A percentile compares a stretch with the other conserved stretches of the same genome.
Evolutionary conservation across 176 grass and related monocot genomes (phyloP).

Genomic region (Zea mays): DNA sequence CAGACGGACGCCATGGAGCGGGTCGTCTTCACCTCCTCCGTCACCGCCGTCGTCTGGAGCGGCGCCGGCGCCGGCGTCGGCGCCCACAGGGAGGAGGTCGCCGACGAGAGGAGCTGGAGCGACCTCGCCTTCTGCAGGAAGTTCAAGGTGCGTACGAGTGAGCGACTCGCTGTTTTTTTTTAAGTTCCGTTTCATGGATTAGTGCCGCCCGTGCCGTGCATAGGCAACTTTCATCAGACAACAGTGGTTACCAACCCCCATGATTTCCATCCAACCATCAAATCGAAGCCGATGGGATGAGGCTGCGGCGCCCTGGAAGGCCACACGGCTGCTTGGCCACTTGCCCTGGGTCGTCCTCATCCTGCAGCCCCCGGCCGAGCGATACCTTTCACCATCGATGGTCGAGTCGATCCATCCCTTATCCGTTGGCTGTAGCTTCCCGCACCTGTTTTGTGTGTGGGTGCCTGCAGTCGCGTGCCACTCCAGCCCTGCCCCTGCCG

Average conservation of each 20-base stretch:
- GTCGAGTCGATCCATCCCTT: background rate
- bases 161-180: no score
- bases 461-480: background rate
- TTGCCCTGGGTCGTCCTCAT: no score
- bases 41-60: conserved; percentile 83
- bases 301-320: background rate
- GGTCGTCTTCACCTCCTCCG: conserved; percentile 91
- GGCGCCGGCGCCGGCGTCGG: conserved; percentile 24
- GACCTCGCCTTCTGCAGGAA: conserved; percentile 74
- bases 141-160: conserved; percentile 46
- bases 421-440: background rate
- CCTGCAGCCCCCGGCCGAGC: no score
- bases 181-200: no score
- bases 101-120: conserved; percentile 87
- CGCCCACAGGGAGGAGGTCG: conserved; percentile 14
- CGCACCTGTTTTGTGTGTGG: background rate
- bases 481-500: background rate
- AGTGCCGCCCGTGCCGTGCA: no score
- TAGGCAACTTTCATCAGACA: background rate
- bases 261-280: background rate
- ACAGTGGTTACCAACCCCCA: background rate
- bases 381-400: background rate
- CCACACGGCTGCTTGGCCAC: no score
- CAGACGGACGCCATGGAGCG: conserved; percentile 70
- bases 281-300: background rate